A percentile compares a stretch with the other conserved stretches of the same genome.
These are phyloP conservation scores for Termitomyces sp. DNA, from an alignment of 768 basidiomycete genomes.

Conservation along the genomic window DNA sequence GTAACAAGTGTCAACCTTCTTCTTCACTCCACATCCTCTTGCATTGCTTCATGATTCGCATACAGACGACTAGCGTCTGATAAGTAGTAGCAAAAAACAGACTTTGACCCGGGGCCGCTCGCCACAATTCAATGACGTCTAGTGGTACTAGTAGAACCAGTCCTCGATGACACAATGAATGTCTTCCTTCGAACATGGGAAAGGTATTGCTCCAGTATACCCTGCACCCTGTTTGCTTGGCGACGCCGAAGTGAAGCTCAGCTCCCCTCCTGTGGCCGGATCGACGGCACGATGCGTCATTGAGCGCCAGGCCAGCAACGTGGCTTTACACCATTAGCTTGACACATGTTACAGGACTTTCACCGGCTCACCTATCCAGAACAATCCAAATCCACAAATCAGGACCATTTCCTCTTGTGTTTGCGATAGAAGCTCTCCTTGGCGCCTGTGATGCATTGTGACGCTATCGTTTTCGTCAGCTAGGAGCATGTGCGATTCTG, in stretches of 20 bases:
- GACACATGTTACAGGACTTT: background rate
- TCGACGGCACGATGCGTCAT: constrained; percentile 27
- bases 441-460: constrained; percentile 61
- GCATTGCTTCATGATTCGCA: background rate
- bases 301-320: constrained; percentile 44
- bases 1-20: too few relatives aligned
- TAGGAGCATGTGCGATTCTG: background rate
- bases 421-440: constrained; percentile 61
- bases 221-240: constrained; percentile 15
- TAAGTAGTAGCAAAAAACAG: background rate
- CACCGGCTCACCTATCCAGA: constrained; percentile 66
- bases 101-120: background rate
- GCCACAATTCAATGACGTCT: background rate
- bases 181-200: constrained; percentile 57
- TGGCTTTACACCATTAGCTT: constrained; percentile 24
- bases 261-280: constrained; percentile 20
- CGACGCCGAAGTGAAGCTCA: constrained; percentile 12
- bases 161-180: constrained; percentile 65
- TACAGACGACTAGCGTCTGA: constrained; percentile 3
- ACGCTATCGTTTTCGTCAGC: constrained; percentile 39
- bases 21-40: background rate
- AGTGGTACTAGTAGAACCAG: constrained; percentile 17
- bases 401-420: constrained; percentile 73
- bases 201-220: constrained; percentile 29
- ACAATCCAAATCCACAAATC: constrained; percentile 67